Evolutionary conservation across 495 filamentous ascomycete genomes (phyloP), one percentile per base, ranked within the genome.

Genomic region (Hyaloscypha finlandica): DNA sequence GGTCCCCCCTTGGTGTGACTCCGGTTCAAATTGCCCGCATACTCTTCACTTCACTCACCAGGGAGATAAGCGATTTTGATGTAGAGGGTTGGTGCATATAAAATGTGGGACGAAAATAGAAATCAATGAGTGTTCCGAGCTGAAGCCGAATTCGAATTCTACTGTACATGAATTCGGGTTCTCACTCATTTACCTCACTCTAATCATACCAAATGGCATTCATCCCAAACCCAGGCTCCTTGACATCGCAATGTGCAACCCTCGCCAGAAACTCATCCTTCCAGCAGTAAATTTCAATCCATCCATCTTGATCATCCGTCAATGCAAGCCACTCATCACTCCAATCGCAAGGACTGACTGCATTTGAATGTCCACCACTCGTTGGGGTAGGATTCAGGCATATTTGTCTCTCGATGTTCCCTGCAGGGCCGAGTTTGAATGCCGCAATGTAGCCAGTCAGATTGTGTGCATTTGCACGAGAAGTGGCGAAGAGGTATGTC

Each of bases 181-280:
- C 35, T 37, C 35, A 48, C 8, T 48, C 42, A 48, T 48, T 48
- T 12, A 14, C 9, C 42, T 48, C 9, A 48, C 16, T 59, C 70
- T 81, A 94, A 77, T 94, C 90, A 76, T 92, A 93, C 91, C 91
- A 94, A 71, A 94, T 92, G 37, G 90, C 92, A 80, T 95, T 94
- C 91, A 94, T 94, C 1, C 90, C 90, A 77, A 93, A 94, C 58
- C 92, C 92, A 54, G 88, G 89, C 79, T 95, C 91, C 16, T 86
- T 85, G 61, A 95, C 88, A 70, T 89, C 85, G 66, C 88, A 83
- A 62, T 89, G 81, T 22, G 91, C 92, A 33, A 94, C 91, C 20
- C 92, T 81, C 12, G 85, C 86, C 63, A 95, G 71, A 69, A 88
- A 90, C 83, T 93, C 92, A 48, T 93, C 89, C 69, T 86, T 81